These are phyloP conservation scores for Boletus semigastroideus DNA, from an alignment of 1,284 basidiomycete genomes.

Conservation along the genomic window DNA sequence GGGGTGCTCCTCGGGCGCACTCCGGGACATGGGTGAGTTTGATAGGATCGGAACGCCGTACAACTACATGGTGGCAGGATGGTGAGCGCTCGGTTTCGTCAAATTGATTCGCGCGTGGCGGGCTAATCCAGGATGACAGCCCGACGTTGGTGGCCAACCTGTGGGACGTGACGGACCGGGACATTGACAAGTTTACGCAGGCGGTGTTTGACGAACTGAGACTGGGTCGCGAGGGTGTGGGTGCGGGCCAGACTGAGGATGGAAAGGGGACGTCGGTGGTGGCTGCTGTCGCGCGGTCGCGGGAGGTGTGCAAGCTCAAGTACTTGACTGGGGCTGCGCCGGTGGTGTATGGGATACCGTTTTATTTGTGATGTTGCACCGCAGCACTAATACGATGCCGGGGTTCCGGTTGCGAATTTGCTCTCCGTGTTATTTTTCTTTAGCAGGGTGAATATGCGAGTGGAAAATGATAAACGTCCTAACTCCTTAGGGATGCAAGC, in stretches of 20 bases:
- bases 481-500: no score
- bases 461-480: no score
- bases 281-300: constrained; percentile 76
- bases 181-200: constrained; percentile 92
- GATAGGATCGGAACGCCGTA: constrained; percentile 90
- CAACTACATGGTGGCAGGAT: constrained; percentile 95
- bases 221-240: constrained; percentile 46
- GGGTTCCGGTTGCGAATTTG: no score
- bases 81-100: constrained; percentile 54
- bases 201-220: constrained; percentile 77
- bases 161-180: constrained; percentile 98
- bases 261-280: constrained; percentile 50
- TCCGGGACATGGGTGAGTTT: constrained; percentile 91
- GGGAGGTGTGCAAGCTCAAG: constrained; percentile 83
- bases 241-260: not conserved
- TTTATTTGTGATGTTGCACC: constrained; percentile 54
- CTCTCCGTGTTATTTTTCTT: no score
- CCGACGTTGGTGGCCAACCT: constrained; percentile 92
- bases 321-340: constrained; percentile 96
- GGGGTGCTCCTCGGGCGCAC: constrained; percentile 94
- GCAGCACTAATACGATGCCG: not conserved
- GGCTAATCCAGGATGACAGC: constrained; percentile 39
- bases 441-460: no score
- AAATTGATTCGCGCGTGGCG: not conserved
- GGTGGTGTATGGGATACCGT: constrained; percentile 93